Evolutionary conservation across 352 stramenopile species (phyloP), one percentile per base, ranked within the genome.

Genomic region (Achlya hypogyna): DNA sequence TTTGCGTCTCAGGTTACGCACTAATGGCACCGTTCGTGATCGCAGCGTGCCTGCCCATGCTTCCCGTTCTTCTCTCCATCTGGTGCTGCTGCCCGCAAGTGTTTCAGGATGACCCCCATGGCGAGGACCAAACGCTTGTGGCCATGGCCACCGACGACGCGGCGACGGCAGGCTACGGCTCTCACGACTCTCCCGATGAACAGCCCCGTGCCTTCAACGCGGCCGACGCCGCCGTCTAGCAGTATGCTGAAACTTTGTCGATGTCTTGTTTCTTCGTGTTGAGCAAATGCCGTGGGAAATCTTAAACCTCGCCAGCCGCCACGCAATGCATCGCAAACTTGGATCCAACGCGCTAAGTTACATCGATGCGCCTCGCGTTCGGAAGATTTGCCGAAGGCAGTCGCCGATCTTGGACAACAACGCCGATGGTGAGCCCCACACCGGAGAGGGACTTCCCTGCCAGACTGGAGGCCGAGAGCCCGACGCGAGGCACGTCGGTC

Each of bases 1-100:
- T 91, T 42, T 88, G 79, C 60, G 70, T 81, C 4, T 78, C 77
- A 4, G 79, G 77, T 18, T 87, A 80, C 53, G 60, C 86, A 12
- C 65, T 88, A 14, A 73, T 89, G 28, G 71, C 78, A 0, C 81
- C 81, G 49, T 62, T 81, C 5, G 69, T 76, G 22, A 59, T 83
- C 23, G 76, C 60, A 1, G 60, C 73, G 52, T 73, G 70, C 25
- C 59, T 82, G 9, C 67, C 62, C 29, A 63, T 69, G 35, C 35
- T 78, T 20, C 73, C 63, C 1, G 54, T 78, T 4, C 59, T 74
- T 12, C 38, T 82, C 14, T 20, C 32, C 12, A 18, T 67, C 71
- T 54, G 69, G 70, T 22, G 58, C 56, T 23, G 72, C 53, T 56
- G 62, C 49, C 66, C 54, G 25, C 22, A 10, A 10, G 22, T 28